Evolutionary conservation across 371 early-diverging fungal genomes (phyloP).

Genomic region (Conidiobolus incongruus): DNA sequence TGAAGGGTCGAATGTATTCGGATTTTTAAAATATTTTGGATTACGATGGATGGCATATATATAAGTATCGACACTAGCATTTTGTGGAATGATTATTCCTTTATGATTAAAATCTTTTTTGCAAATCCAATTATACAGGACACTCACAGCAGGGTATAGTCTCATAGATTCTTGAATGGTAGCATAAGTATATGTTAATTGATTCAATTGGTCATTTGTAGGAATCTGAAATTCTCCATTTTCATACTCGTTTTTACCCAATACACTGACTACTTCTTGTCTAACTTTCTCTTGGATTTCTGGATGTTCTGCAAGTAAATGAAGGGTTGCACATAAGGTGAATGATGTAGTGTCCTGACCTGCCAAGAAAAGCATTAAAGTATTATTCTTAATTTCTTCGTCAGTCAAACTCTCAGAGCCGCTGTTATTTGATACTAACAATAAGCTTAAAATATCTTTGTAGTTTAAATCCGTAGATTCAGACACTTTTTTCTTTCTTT

Average conservation of each 20-base stretch:
- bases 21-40: slow-evolving; percentile 10
- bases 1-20: slow-evolving; percentile 12
- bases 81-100: background rate
- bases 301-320: background rate
- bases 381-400: background rate
- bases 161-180: slow-evolving; percentile 1
- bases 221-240: background rate
- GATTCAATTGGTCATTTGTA: background rate
- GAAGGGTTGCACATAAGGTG: background rate
- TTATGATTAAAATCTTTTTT: background rate
- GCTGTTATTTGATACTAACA: background rate
- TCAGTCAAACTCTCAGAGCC: background rate
- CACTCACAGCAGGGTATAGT: background rate
- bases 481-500: background rate
- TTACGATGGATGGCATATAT: background rate
- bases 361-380: no score
- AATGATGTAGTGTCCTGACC: slow-evolving; percentile 1
- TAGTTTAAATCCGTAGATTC: background rate
- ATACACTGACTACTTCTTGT: background rate
- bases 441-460: background rate
- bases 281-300: slow-evolving; percentile 1
- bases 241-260: background rate
- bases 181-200: background rate
- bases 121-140: background rate
- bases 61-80: background rate